phyloP scores from a whole-genome alignment of 495 filamentous ascomycete genomes.

The Aspergillus affinis region DNA sequence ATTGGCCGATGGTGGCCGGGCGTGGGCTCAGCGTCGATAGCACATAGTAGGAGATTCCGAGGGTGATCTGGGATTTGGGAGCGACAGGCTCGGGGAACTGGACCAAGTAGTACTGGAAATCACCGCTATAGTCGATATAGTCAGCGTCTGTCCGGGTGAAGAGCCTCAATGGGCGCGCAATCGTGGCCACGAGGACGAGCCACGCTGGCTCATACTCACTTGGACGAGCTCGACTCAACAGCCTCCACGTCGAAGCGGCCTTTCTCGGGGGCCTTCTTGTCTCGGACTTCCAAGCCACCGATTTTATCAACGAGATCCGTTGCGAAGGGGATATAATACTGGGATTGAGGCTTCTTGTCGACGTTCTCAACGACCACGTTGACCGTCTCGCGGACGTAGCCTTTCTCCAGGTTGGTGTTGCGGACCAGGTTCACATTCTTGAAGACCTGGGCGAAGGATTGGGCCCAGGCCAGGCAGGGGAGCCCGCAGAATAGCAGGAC shows the following conservation, averaged over 20 bases:
- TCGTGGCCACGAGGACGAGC: slow-evolving; percentile 21
- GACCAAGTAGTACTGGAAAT: slow-evolving; percentile 82
- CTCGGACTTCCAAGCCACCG: slow-evolving; percentile 84
- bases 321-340: slow-evolving; percentile 88
- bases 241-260: slow-evolving; percentile 66
- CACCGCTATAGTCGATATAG: slow-evolving; percentile 41
- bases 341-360: slow-evolving; percentile 69
- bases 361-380: slow-evolving; percentile 94
- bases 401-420: slow-evolving; percentile 87
- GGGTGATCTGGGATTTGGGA: slow-evolving; percentile 73
- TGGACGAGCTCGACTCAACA: slow-evolving; percentile 38
- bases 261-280: slow-evolving; percentile 75
- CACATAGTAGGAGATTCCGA: slow-evolving; percentile 80
- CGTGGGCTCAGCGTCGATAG: slow-evolving; percentile 74
- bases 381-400: slow-evolving; percentile 82
- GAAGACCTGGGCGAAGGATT: slow-evolving; percentile 72
- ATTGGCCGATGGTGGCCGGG: slow-evolving; percentile 75
- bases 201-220: slow-evolving; percentile 27
- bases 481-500: slow-evolving; percentile 41
- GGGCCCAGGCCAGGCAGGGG: slow-evolving; percentile 1
- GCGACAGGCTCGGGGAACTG: slow-evolving; percentile 71
- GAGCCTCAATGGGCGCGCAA: slow-evolving; percentile 20
- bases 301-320: slow-evolving; percentile 68
- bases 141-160: background rate
- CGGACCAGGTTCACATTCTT: slow-evolving; percentile 90